Evolutionary conservation across 352 stramenopile genomes (phyloP).

Genomic region (Globisporangium apiculatum): DNA sequence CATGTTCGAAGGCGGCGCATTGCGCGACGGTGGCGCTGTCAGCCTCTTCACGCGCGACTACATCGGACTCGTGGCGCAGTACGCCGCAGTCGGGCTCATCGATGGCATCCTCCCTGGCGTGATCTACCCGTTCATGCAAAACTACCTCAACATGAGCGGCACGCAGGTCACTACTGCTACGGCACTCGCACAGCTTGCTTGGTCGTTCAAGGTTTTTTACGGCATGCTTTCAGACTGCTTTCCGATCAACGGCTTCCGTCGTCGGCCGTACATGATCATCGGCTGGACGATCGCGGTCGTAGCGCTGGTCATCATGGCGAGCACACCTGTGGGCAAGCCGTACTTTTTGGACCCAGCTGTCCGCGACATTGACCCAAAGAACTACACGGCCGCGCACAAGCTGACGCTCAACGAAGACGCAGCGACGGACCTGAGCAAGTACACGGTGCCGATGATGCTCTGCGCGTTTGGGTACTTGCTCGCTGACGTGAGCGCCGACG

Average conservation of each 20-base stretch:
- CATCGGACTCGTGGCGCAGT: slow-evolving; percentile 41
- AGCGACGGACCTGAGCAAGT: slow-evolving; percentile 29
- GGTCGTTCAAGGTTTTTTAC: slow-evolving; percentile 65
- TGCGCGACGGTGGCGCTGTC: slow-evolving; percentile 29
- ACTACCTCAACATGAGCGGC: slow-evolving; percentile 41
- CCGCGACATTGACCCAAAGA: too few species aligned
- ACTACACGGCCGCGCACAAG: slow-evolving; percentile 15
- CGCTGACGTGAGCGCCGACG: slow-evolving; percentile 67
- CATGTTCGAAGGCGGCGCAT: slow-evolving; percentile 26
- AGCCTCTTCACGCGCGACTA: slow-evolving; percentile 22
- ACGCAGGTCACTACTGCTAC: slow-evolving; percentile 18
- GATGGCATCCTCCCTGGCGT: slow-evolving; percentile 34
- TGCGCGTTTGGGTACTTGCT: slow-evolving; percentile 69
- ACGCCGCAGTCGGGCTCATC: slow-evolving; percentile 38
- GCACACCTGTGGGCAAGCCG: slow-evolving; percentile 27
- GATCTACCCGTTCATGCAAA: slow-evolving; percentile 45
- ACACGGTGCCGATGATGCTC: slow-evolving; percentile 68
- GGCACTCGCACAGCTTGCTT: slow-evolving; percentile 31
- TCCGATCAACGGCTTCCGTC: slow-evolving; percentile 47
- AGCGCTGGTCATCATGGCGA: slow-evolving; percentile 39
- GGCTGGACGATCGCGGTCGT: slow-evolving; percentile 40
- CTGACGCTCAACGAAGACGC: slow-evolving; percentile 25
- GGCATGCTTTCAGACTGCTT: slow-evolving; percentile 52
- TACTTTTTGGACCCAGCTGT: slow-evolving; percentile 22
- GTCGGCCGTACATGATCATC: slow-evolving; percentile 56